phyloP scores from a whole-genome alignment of 108 stramenopile genomes.

The Stephanodiscus triporus region DNA sequence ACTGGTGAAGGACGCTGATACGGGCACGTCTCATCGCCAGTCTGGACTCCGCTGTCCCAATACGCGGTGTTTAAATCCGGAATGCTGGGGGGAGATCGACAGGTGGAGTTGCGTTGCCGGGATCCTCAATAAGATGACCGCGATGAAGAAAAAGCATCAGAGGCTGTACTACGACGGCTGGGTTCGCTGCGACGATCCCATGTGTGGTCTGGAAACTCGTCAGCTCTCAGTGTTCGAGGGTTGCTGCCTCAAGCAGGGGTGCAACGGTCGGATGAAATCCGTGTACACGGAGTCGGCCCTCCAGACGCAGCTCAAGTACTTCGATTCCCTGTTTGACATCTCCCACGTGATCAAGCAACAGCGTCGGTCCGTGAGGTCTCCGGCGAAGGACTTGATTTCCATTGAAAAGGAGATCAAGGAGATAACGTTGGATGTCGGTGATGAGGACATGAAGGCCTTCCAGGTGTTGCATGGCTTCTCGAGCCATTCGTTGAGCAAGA shows the following conservation, averaged over 20 bases:
- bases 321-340: slow-evolving; percentile 80
- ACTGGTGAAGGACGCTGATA: slow-evolving; percentile 34
- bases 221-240: slow-evolving; percentile 81
- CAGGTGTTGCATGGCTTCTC: slow-evolving; percentile 38
- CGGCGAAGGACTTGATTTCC: slow-evolving; percentile 4
- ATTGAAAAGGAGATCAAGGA: slow-evolving; percentile 55
- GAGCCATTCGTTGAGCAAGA: slow-evolving; percentile 38
- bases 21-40: slow-evolving; percentile 58
- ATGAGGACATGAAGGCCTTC: slow-evolving; percentile 55
- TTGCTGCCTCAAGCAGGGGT: slow-evolving; percentile 71
- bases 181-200: slow-evolving; percentile 81
- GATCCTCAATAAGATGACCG: slow-evolving; percentile 61
- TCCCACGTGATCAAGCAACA: slow-evolving; percentile 68
- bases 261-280: slow-evolving; percentile 71
- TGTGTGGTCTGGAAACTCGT: slow-evolving; percentile 75
- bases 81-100: slow-evolving; percentile 69
- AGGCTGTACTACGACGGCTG: slow-evolving; percentile 68
- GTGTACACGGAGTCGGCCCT: slow-evolving; percentile 57
- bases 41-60: slow-evolving; percentile 54
- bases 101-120: slow-evolving; percentile 57
- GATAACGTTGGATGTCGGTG: slow-evolving; percentile 30
- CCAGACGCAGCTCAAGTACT: slow-evolving; percentile 84
- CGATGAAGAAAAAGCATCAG: slow-evolving; percentile 49
- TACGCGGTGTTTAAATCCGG: slow-evolving; percentile 53
- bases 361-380: slow-evolving; percentile 11